These are phyloP conservation scores for Iberis amara DNA, from an alignment of 441 rosid species.

Conservation along the genomic window DNA sequence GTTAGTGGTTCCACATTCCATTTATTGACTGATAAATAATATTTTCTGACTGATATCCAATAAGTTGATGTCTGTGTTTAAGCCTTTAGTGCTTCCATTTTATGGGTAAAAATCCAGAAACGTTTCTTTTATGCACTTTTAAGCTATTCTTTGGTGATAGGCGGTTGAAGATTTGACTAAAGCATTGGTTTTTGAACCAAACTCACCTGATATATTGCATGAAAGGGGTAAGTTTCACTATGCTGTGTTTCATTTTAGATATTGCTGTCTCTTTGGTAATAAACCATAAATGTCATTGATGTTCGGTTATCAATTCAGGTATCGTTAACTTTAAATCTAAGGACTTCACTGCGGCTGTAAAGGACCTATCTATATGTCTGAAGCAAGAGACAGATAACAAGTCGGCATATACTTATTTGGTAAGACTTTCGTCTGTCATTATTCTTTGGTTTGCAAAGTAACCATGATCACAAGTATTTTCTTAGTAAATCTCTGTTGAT, in stretches of 20 bases:
- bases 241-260: conserved; percentile 9
- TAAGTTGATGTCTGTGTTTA: conserved; percentile 14
- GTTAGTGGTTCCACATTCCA: conserved; percentile 36
- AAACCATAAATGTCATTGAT: conserved; percentile 16
- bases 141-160: conserved; percentile 42
- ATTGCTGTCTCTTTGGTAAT: conserved; percentile 11
- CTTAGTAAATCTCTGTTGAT: conserved; percentile 27
- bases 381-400: conserved; percentile 79
- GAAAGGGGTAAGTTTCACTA: conserved; percentile 72
- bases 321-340: conserved; percentile 89
- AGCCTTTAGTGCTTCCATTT: conserved; percentile 16
- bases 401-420: conserved; percentile 91
- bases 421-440: conserved; percentile 35
- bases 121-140: conserved; percentile 20
- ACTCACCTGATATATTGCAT: conserved; percentile 82
- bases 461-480: conserved; percentile 9
- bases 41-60: background rate
- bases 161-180: conserved; percentile 87
- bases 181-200: conserved; percentile 87
- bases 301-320: conserved; percentile 49
- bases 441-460: conserved; percentile 16
- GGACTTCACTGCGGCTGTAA: conserved; percentile 82
- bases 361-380: conserved; percentile 80
- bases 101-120: conserved; percentile 14
- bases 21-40: conserved; percentile 9